Percentiles rank a stretch among this genome's conserved stretches.
These are phyloP conservation scores for Pichia gijzeniarum DNA, from an alignment of 805 yeast species.

Conservation along the genomic window DNA sequence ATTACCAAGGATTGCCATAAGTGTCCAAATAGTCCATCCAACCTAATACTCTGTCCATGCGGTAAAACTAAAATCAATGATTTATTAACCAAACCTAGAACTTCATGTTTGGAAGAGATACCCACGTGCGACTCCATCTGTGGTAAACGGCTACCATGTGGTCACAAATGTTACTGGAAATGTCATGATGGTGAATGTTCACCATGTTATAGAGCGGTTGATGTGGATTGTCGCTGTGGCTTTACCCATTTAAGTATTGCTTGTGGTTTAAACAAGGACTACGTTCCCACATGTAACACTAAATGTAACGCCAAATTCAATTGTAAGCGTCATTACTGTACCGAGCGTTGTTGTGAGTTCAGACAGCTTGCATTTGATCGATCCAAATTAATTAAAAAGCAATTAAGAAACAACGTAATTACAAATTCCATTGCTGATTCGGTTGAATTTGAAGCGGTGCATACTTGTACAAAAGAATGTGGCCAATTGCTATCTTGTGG, in stretches of 20 bases:
- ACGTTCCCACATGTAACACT: slow-evolving; percentile 54
- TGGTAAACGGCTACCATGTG: slow-evolving; percentile 60
- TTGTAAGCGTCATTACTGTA: slow-evolving; percentile 78
- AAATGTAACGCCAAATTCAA: slow-evolving; percentile 70
- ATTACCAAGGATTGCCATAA: slow-evolving; percentile 26
- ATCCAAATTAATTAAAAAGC: slow-evolving; percentile 45
- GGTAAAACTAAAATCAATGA: slow-evolving; percentile 52
- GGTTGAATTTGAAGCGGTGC: slow-evolving; percentile 61
- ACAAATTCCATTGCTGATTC: slow-evolving; percentile 39
- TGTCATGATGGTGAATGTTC: slow-evolving; percentile 78
- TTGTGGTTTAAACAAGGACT: slow-evolving; percentile 52
- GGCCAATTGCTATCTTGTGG: slow-evolving; percentile 58
- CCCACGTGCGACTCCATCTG: slow-evolving; percentile 70
- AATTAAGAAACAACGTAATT: slow-evolving; percentile 37
- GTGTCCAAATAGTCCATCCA: slow-evolving; percentile 62
- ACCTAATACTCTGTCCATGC: slow-evolving; percentile 68
- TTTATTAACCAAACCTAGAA: slow-evolving; percentile 35
- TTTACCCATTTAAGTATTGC: slow-evolving; percentile 52
- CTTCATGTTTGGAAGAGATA: slow-evolving; percentile 65
- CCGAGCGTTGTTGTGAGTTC: slow-evolving; percentile 58
- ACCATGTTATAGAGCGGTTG: slow-evolving; percentile 51
- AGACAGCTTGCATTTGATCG: slow-evolving; percentile 55
- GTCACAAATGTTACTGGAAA: slow-evolving; percentile 57
- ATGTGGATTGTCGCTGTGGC: slow-evolving; percentile 57
- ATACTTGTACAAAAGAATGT: slow-evolving; percentile 66